Evolutionary conservation across 2,329 filamentous ascomycete species (phyloP), one percentile per base, ranked within the genome.

Genomic region (Ampelomyces quisqualis): DNA sequence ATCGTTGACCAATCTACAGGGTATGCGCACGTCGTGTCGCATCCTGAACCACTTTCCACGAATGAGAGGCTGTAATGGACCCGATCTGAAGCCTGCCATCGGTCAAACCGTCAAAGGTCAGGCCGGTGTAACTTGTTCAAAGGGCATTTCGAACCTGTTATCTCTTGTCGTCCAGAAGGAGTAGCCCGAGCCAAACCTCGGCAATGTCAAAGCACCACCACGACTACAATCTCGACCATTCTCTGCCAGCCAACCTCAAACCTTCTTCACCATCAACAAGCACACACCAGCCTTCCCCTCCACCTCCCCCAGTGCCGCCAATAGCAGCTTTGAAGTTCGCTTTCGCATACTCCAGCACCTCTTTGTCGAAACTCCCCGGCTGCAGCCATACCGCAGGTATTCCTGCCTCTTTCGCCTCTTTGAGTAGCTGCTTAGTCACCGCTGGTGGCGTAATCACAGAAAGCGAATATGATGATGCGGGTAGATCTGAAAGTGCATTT

Each of bases 391-490:
- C 61, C 2, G 18, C 87, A 79, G 13, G 80, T 77, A 30, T 95
- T 73, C 3, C 90, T 84, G 8, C 86, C 75, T 40, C 79, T 74
- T 67, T 86, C 0, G 91, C 93, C 67, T 95, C 86, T 48, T 82
- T 75, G 27, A 97, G 73, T 6, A 94, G 74, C 58, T 82, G 72
- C 44, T 84, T 77, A 1, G 93, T 95, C 20, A 88, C 82, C 2
- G 77, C 70, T 0, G 93, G 91, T 3, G 88, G 88, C 9, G 93
- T 97, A 64, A 97, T 89, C 59, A 97, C 80, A 22, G 86, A 91
- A 9, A 97, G 75, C 4, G 84, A 84, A 1, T 89, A 76, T 14
- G 70, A 70, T 0, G 90, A 86, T 30, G 52, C 54, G 11, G 54
- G 47, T 14, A 81, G 71, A 11, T 62, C 53, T 1, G 80, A 70